A percentile compares a stretch with the other conserved stretches of the same genome.
phyloP scores from a whole-genome alignment of 345 rosid species.

The Boechera divaricarpa region DNA sequence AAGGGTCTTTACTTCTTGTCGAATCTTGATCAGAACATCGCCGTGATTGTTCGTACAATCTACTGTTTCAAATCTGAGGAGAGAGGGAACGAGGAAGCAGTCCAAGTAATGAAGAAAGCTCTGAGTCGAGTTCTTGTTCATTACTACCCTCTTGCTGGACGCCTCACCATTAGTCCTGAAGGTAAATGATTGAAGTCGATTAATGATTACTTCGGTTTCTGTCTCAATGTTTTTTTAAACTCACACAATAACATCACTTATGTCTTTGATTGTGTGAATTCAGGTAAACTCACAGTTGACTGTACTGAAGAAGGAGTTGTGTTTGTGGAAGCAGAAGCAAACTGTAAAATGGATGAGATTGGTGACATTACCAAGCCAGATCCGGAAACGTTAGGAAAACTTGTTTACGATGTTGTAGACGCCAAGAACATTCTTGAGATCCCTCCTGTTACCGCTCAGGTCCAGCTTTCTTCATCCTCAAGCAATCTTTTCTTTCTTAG shows the following conservation, averaged over 20 bases:
- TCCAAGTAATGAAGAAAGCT: slow-evolving; percentile 69
- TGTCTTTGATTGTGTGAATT: slow-evolving; percentile 26
- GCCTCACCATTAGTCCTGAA: slow-evolving; percentile 72
- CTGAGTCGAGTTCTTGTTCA: slow-evolving; percentile 75
- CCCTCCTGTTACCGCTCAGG: slow-evolving; percentile 96
- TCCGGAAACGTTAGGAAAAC: slow-evolving; percentile 73
- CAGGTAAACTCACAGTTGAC: slow-evolving; percentile 68
- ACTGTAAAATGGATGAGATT: slow-evolving; percentile 64
- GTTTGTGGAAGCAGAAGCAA: slow-evolving; percentile 85
- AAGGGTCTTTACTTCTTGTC: slow-evolving; percentile 87
- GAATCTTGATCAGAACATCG: slow-evolving; percentile 90
- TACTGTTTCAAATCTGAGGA: slow-evolving; percentile 77
- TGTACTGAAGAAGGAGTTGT: slow-evolving; percentile 86
- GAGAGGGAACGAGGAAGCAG: slow-evolving; percentile 65
- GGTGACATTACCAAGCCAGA: slow-evolving; percentile 89
- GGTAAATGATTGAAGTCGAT: slow-evolving; percentile 40
- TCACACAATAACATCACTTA: not conserved
- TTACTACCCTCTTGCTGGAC: slow-evolving; percentile 87
- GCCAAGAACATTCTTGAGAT: slow-evolving; percentile 86
- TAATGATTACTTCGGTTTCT: not conserved
- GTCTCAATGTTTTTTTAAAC: not conserved
- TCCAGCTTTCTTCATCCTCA: slow-evolving; percentile 40
- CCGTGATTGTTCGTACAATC: slow-evolving; percentile 78
- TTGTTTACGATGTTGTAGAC: slow-evolving; percentile 80
- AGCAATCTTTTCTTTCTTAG: slow-evolving; percentile 5